phyloP scores from a whole-genome alignment of 2,329 filamentous ascomycete genomes.

The Penicillium crustosum region DNA sequence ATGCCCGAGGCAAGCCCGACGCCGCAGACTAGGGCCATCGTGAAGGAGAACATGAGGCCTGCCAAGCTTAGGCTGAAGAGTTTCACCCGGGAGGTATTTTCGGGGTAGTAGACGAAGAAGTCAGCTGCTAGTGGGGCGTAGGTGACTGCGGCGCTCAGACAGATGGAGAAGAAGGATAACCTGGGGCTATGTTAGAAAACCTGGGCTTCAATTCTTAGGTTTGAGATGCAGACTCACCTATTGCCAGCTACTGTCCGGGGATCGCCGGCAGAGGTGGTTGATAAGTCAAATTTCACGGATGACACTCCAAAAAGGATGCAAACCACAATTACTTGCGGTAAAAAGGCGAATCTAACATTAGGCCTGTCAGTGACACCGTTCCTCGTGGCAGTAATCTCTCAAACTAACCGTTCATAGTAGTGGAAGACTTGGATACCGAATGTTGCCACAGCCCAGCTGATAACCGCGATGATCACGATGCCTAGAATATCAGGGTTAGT shows the following conservation, averaged over 20 bases:
- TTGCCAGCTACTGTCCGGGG: slow-evolving; percentile 53
- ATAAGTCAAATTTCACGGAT: slow-evolving; percentile 59
- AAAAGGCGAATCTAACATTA: slow-evolving; percentile 56
- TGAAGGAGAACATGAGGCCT: slow-evolving; percentile 59
- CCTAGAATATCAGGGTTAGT: slow-evolving; percentile 26
- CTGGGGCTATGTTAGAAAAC: slow-evolving; percentile 19
- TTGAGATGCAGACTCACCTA: slow-evolving; percentile 24
- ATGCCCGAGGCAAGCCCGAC: slow-evolving; percentile 63
- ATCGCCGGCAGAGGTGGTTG: slow-evolving; percentile 53
- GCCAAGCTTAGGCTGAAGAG: slow-evolving; percentile 59
- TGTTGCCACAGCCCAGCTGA: slow-evolving; percentile 63
- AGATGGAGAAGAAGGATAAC: slow-evolving; percentile 70
- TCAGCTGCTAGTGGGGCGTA: slow-evolving; percentile 65
- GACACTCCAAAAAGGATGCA: slow-evolving; percentile 63
- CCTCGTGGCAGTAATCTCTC: background rate
- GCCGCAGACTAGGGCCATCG: slow-evolving; percentile 61
- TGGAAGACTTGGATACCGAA: slow-evolving; percentile 70
- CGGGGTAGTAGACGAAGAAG: slow-evolving; percentile 67
- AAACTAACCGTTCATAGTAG: slow-evolving; percentile 60
- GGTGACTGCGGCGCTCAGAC: slow-evolving; percentile 63
- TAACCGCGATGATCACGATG: slow-evolving; percentile 63
- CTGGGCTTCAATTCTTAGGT: too few species aligned
- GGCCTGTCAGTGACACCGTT: background rate
- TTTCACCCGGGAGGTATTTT: slow-evolving; percentile 51
- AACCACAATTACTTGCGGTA: slow-evolving; percentile 62